Base-by-base conservation (phyloP, 1,284 basidiomycete species). In the Malassezia globosa region DNA sequence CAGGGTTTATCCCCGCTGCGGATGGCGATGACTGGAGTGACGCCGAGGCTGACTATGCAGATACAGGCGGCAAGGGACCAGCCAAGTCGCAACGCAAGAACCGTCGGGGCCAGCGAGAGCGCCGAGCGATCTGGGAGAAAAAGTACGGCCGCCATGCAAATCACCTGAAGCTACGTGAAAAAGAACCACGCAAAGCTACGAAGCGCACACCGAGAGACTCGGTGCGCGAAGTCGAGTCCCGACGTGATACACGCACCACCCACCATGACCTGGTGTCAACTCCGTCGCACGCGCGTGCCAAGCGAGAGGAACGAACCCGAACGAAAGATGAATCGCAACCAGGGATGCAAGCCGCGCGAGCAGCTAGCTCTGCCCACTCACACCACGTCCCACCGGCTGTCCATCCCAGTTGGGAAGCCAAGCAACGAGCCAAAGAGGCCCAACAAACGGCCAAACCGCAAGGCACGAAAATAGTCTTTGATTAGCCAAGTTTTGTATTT, bases 101-200 rank as follows among this genome's bases (percentile, higher is more conserved):
- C 18, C 44, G 50, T 8, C 43, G 50, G 6, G 50, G 50, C 2
- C 50, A 52, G 33, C 50, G 50, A 10, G 50, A 52, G 22, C 50
- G 50, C 25, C 42, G 50, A 34, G 50, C 50, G 44, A 52, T 52
- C 14, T 52, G 50, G 50, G 50, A 52, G 21, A 52, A 52, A 21
- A 52, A 52, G 22, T 52, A 42, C 31, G 50, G 50, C 5, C 23
- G 27, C n/a, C 22, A 42, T 21, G 50, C 50, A 3, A 47, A 52
- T 25, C 50, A 52, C 22, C 26, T 52, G 0, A 52, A 52, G 21
- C 33, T 52, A 14, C 49, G 49, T 5, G 43, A 38, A 23, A 51
- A 41, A 25, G 43, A 46, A 31, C 43, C 49, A n/a, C 22, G 24
- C 19, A 39, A 39, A 13, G 37, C 29, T 31, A 31, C 29, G 29